Evolutionary conservation across 1,139 yeast genomes (phyloP).

Genomic region (Pneumocystis wakefieldiae): DNA sequence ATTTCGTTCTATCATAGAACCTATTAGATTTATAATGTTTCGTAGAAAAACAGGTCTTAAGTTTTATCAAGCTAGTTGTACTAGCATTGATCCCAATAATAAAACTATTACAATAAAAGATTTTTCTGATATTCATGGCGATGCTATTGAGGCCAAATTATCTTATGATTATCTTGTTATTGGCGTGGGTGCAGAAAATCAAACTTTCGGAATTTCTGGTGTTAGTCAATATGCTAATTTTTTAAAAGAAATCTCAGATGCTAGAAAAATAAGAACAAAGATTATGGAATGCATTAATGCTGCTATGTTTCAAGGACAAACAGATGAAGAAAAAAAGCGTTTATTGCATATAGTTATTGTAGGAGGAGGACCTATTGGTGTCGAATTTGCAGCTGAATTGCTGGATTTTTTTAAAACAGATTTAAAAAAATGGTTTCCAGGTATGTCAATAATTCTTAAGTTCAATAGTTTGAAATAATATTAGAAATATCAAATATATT

Average conservation of each 20-base stretch:
- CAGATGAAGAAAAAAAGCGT: conserved; percentile 43
- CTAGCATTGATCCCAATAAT: conserved; percentile 54
- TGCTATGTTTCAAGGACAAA: conserved; percentile 47
- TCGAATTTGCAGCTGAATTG: conserved; percentile 62
- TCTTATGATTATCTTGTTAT: conserved; percentile 51
- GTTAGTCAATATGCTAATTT: conserved; percentile 38
- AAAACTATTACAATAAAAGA: conserved; percentile 45
- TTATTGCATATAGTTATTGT: conserved; percentile 48
- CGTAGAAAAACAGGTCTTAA: conserved; percentile 63
- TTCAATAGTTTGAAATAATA: neutral
- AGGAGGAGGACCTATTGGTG: conserved; percentile 64
- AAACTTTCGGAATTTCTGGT: conserved; percentile 54
- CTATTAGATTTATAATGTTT: conserved; percentile 44
- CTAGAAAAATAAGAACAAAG: conserved; percentile 39
- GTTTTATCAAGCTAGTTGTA: conserved; percentile 85
- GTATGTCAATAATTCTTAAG: neutral
- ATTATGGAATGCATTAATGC: conserved; percentile 40
- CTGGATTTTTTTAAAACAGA: conserved; percentile 91
- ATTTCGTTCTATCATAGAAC: conserved; percentile 65
- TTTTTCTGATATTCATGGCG: conserved; percentile 44
- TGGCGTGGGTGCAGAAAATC: conserved; percentile 50
- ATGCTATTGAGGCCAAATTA: conserved; percentile 37
- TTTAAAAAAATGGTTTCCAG: conserved; percentile 72
- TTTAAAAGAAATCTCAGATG: conserved; percentile 51
- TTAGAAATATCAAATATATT: conserved; percentile 58